These are phyloP conservation scores for Arabidopsis hybrid DNA, from an alignment of 441 rosid genomes.

Conservation along the genomic window DNA sequence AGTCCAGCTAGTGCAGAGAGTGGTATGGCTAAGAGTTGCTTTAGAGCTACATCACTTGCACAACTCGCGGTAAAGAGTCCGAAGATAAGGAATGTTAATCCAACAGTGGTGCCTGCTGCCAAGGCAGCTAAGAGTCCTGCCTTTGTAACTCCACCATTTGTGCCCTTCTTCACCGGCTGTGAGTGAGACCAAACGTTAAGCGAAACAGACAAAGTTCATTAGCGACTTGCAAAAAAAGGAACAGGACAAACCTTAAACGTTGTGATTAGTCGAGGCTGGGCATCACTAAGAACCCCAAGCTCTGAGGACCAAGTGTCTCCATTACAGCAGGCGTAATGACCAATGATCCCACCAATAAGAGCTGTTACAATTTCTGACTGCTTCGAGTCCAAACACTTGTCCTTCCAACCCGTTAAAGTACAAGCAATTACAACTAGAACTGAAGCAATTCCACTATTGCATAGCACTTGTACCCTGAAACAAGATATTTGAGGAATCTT, in stretches of 20 bases:
- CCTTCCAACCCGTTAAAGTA: constrained; percentile 66
- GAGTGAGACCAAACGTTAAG: constrained; percentile 30
- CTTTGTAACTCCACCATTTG: constrained; percentile 90
- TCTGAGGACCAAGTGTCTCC: constrained; percentile 98
- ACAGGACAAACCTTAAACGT: constrained; percentile 71
- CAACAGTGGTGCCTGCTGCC: constrained; percentile 78
- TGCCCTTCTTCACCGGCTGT: constrained; percentile 89
- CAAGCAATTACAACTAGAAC: constrained; percentile 57
- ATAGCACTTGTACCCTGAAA: constrained; percentile 84
- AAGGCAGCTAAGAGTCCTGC: constrained; percentile 83
- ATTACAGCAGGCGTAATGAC: constrained; percentile 87
- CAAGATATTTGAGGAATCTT: constrained; percentile 30
- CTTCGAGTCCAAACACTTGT: constrained; percentile 71
- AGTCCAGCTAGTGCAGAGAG: constrained; percentile 76
- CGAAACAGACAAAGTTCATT: background rate
- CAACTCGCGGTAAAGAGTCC: constrained; percentile 78
- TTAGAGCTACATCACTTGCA: constrained; percentile 55
- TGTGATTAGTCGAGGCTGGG: constrained; percentile 89
- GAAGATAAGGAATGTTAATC: constrained; percentile 67
- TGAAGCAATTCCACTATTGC: constrained; percentile 73
- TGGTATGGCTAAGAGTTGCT: constrained; percentile 82
- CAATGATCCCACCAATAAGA: constrained; percentile 83
- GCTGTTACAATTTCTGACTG: constrained; percentile 60
- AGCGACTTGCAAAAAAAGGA: background rate
- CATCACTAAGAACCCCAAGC: constrained; percentile 88